Evolutionary conservation across 441 rosid genomes (phyloP).

Genomic region (Erodium trifolium): DNA sequence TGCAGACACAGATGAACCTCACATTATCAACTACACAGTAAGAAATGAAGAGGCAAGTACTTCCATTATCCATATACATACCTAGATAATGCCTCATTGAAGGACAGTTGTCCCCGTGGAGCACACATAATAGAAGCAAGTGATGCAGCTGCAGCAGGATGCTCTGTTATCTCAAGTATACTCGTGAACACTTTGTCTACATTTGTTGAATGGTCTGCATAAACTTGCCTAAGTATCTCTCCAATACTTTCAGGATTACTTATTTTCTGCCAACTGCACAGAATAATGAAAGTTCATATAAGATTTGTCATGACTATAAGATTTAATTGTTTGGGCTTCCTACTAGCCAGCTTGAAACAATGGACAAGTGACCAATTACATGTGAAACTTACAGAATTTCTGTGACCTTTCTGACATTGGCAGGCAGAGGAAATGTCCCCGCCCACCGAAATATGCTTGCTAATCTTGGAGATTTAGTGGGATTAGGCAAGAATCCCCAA

Average conservation of each 20-base stretch:
- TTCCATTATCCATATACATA: slow-evolving; percentile 17
- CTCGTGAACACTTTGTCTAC: slow-evolving; percentile 69
- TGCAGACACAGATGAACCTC: slow-evolving; percentile 21
- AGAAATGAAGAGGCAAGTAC: neutral
- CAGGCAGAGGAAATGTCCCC: slow-evolving; percentile 82
- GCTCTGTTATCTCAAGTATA: slow-evolving; percentile 65
- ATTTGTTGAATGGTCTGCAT: slow-evolving; percentile 71
- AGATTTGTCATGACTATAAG: no score
- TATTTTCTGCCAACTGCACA: slow-evolving; percentile 68
- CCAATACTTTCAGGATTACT: slow-evolving; percentile 76
- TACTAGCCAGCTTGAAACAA: no score
- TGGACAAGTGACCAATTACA: slow-evolving; percentile 9
- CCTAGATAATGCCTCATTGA: slow-evolving; percentile 58
- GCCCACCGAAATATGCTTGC: slow-evolving; percentile 78
- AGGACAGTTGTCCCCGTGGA: slow-evolving; percentile 53
- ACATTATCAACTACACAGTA: slow-evolving; percentile 5
- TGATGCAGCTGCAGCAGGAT: slow-evolving; percentile 95
- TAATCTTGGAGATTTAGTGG: slow-evolving; percentile 54
- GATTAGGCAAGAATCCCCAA: slow-evolving; percentile 93
- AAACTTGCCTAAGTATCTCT: slow-evolving; percentile 77
- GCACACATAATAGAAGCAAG: slow-evolving; percentile 35
- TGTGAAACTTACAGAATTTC: slow-evolving; percentile 55
- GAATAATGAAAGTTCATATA: neutral
- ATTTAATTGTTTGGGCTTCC: no score
- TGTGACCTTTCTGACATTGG: slow-evolving; percentile 56